Evolutionary conservation across 352 stramenopile genomes (phyloP).

Genomic region (Phytophthora pseudosyringae): DNA sequence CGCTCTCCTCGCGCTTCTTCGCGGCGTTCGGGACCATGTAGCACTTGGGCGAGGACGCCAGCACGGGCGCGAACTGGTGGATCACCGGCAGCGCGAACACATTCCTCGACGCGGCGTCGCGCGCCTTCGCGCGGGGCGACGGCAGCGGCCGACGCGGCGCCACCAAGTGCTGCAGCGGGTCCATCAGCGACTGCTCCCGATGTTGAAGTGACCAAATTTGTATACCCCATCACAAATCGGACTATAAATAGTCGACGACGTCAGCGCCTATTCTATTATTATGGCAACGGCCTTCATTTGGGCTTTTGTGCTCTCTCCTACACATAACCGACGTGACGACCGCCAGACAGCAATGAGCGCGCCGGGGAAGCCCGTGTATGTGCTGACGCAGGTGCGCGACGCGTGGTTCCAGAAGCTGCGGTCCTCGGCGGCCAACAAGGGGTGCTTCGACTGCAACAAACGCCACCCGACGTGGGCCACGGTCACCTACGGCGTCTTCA

Average conservation of each 20-base stretch:
- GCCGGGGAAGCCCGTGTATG: conserved; percentile 67
- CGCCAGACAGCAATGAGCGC: conserved; percentile 9
- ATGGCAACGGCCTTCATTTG: conserved; percentile 1
- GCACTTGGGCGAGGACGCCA: conserved; percentile 41
- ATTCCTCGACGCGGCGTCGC: conserved; percentile 36
- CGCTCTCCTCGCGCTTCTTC: conserved; percentile 5
- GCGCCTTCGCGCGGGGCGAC: conserved; percentile 53
- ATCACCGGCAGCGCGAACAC: conserved; percentile 64
- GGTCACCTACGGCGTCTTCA: conserved; percentile 96
- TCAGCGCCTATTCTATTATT: conserved; percentile 15
- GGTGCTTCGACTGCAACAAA: conserved; percentile 97
- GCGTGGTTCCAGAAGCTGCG: conserved; percentile 90
- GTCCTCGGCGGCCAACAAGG: conserved; percentile 80
- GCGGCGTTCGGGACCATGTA: conserved; percentile 33
- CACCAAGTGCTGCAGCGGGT: conserved; percentile 24
- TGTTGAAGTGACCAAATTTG: conserved; percentile 29
- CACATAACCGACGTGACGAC: conserved; percentile 21
- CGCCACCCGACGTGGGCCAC: conserved; percentile 96
- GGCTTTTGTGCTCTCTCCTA: conserved; percentile 10
- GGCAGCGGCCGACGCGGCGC: conserved; percentile 11
- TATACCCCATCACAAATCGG: conserved; percentile 7
- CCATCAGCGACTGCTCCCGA: conserved; percentile 17
- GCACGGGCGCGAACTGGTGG: conserved; percentile 71
- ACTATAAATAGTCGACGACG: conserved; percentile 18
- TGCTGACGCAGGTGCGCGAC: conserved; percentile 76